Evolutionary conservation across 768 basidiomycete genomes (phyloP).

Genomic region (Zangia roseola): DNA sequence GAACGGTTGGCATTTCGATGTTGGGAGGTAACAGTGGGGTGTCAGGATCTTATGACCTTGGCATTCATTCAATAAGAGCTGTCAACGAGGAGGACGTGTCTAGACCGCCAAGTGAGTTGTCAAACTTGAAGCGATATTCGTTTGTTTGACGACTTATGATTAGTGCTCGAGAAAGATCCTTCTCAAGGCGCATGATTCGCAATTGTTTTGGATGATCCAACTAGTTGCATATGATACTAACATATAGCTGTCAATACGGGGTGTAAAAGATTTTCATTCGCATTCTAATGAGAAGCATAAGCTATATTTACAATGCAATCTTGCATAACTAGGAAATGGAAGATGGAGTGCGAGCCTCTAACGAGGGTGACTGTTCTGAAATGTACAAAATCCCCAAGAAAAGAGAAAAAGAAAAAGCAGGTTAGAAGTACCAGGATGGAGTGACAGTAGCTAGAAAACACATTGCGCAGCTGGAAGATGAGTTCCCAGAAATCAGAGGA

Average conservation of each 20-base stretch:
- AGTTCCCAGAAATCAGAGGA: conserved; percentile 36
- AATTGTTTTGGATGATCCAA: background rate
- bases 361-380: conserved; percentile 5
- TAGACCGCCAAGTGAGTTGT: conserved; percentile 28
- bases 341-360: conserved; percentile 2
- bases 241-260: conserved; percentile 1
- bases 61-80: conserved; percentile 77
- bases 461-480: background rate
- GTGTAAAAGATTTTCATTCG: background rate
- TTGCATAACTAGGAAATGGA: conserved; percentile 5
- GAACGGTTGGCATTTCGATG: conserved; percentile 83
- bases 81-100: conserved; percentile 70
- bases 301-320: conserved; percentile 27
- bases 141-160: background rate
- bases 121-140: background rate
- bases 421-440: background rate
- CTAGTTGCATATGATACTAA: background rate
- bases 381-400: conserved; percentile 13
- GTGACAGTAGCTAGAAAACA: conserved; percentile 9
- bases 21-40: conserved; percentile 80
- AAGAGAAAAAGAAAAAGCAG: conserved; percentile 8
- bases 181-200: conserved; percentile 21
- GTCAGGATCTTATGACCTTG: conserved; percentile 78
- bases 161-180: conserved; percentile 28
- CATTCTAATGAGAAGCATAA: conserved; percentile 13